Conservation (phyloP, 2,329 filamentous ascomycete species). For the Cryphonectria nitschkei region DNA sequence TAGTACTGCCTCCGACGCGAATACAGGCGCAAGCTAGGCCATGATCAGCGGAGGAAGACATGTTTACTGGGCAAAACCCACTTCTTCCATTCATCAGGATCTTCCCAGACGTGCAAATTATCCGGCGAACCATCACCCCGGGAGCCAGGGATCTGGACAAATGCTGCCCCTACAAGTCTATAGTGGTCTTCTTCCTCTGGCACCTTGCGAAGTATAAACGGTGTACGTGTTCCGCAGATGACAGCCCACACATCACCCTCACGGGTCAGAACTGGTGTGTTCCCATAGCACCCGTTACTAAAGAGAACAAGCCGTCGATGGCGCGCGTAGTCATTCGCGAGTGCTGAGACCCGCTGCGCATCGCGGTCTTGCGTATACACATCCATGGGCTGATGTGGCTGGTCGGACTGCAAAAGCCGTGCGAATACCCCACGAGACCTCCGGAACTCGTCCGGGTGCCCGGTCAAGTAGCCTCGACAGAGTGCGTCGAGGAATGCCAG, state of each 20-base stretch:
- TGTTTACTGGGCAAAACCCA: not conserved
- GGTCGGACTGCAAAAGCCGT: slow-evolving; percentile 1
- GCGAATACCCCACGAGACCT: not conserved
- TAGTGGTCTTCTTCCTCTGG: slow-evolving; percentile 36
- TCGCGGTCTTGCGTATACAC: not conserved
- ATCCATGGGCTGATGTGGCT: not conserved
- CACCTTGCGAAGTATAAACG: slow-evolving; percentile 19
- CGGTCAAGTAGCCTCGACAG: rapidly evolving
- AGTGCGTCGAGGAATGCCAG: not conserved
- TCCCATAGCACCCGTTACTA: slow-evolving; percentile 34
- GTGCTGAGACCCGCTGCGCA: not conserved
- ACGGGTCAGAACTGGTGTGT: not conserved
- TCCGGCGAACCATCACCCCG: not conserved
- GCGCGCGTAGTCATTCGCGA: rapidly evolving
- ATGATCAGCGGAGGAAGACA: not conserved
- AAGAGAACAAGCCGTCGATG: slow-evolving; percentile 2
- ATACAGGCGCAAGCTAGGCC: not conserved
- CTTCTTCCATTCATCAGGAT: not conserved
- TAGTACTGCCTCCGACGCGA: not conserved
- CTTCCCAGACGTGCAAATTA: rapidly evolving
- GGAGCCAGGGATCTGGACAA: not conserved
- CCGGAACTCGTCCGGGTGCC: not conserved
- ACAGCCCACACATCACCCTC: slow-evolving; percentile 19
- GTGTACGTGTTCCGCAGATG: slow-evolving; percentile 12
- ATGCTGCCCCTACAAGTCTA: slow-evolving; percentile 41